Percentiles rank a stretch among this genome's conserved stretches.
phyloP scores from a whole-genome alignment of 2,329 filamentous ascomycete species.

The Chrysosporium keratinophilum region DNA sequence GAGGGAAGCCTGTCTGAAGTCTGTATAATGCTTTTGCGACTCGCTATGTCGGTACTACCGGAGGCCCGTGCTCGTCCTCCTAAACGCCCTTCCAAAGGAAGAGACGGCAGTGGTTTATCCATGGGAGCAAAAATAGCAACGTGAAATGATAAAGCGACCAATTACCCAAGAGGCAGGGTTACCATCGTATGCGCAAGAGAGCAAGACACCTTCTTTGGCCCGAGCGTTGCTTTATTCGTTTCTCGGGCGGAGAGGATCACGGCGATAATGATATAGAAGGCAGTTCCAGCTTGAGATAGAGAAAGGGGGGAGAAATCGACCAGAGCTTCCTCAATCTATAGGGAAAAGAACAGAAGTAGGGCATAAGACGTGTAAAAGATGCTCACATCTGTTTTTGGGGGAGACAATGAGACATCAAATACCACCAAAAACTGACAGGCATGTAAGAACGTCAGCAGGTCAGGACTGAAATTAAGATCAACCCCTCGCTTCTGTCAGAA shows the following conservation, averaged over 20 bases:
- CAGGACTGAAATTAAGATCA: not conserved
- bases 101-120: slow-evolving; percentile 6
- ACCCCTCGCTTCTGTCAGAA: not conserved
- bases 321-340: not conserved
- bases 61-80: not conserved
- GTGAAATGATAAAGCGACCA: not conserved
- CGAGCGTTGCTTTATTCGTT: not conserved
- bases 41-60: not conserved
- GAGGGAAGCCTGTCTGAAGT: slow-evolving; percentile 1
- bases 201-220: not conserved
- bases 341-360: not conserved
- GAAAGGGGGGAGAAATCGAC: not conserved
- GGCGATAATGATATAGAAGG: too few species aligned
- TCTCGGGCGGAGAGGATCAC: too few species aligned
- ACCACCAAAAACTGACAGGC: not conserved
- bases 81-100: not conserved
- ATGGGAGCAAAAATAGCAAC: not conserved
- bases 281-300: not conserved
- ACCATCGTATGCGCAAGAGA: slow-evolving; percentile 2
- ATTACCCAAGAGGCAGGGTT: not conserved
- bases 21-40: not conserved
- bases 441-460: not conserved
- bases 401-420: not conserved
- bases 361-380: not conserved
- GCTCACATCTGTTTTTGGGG: not conserved